These are phyloP conservation scores for Jackrogersella multiformis DNA, from an alignment of 495 filamentous ascomycete genomes.

Conservation along the genomic window DNA sequence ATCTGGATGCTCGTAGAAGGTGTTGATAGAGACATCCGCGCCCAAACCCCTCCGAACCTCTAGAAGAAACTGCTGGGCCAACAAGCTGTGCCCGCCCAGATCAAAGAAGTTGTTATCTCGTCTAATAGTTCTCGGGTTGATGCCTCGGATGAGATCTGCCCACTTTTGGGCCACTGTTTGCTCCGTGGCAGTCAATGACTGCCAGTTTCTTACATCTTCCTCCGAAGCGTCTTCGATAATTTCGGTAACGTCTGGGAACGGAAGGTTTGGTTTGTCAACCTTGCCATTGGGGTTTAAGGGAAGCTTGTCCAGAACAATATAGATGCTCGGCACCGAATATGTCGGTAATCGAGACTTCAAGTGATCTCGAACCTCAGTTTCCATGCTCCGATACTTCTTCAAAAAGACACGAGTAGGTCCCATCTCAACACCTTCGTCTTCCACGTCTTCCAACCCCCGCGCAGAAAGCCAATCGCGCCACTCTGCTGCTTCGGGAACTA, in stretches of 20 bases:
- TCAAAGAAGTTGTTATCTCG: constrained; percentile 85
- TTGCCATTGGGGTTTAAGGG: constrained; percentile 96
- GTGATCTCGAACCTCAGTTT: constrained; percentile 77
- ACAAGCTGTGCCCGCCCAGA: constrained; percentile 84
- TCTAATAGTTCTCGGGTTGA: constrained; percentile 67
- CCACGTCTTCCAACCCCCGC: constrained; percentile 60
- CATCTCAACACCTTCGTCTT: constrained; percentile 58
- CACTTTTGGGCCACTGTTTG: constrained; percentile 48
- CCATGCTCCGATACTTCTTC: constrained; percentile 72
- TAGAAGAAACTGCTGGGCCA: constrained; percentile 84
- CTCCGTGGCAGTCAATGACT: constrained; percentile 57
- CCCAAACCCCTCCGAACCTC: constrained; percentile 70
- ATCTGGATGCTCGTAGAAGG: constrained; percentile 79
- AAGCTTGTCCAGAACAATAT: constrained; percentile 81
- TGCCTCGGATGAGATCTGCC: constrained; percentile 61
- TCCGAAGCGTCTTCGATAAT: constrained; percentile 66
- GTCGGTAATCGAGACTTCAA: constrained; percentile 78
- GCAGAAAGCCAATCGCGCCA: constrained; percentile 75
- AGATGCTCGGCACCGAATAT: constrained; percentile 82
- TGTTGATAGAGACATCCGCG: constrained; percentile 76
- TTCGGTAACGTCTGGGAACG: constrained; percentile 81
- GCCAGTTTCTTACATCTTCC: constrained; percentile 74
- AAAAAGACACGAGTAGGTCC: constrained; percentile 56
- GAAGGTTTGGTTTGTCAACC: constrained; percentile 87
- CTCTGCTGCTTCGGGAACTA: constrained; percentile 80